A percentile compares a stretch with the other conserved stretches of the same genome.
Conservation (phyloP, 2,329 filamentous ascomycete genomes). For the Cercospora sojina region DNA sequence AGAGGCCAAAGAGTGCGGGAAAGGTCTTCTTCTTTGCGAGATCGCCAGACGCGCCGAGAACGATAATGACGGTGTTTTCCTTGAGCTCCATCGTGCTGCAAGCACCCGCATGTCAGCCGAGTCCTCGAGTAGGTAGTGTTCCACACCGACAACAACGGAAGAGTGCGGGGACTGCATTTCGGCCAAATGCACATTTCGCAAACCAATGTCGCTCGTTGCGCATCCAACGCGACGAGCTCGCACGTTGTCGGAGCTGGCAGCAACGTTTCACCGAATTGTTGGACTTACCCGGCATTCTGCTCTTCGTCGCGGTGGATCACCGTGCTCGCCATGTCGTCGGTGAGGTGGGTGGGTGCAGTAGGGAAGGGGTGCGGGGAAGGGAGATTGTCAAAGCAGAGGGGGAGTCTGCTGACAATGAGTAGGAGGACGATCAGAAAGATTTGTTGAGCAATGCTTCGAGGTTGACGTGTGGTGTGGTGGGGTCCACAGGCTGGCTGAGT, state of each 20-base stretch:
- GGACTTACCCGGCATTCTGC: conserved; percentile 48
- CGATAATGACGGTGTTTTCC: conserved; percentile 95
- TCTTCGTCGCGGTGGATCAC: conserved; percentile 50
- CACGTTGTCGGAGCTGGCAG: not conserved
- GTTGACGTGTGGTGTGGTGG: conserved; percentile 5
- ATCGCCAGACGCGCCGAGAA: conserved; percentile 95
- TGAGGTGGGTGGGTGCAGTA: not conserved
- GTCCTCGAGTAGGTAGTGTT: not conserved
- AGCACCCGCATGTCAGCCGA: conserved; percentile 21
- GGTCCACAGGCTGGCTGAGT: not conserved
- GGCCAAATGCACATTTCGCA: not conserved
- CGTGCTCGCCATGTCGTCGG: conserved; percentile 47
- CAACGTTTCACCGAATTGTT: conserved; percentile 17
- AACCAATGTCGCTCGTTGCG: not conserved
- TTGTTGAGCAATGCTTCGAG: conserved; percentile 13
- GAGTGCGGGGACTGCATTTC: not conserved
- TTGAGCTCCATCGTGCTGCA: conserved; percentile 87
- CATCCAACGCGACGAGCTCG: not conserved
- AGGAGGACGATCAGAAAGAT: conserved; percentile 7
- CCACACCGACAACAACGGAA: not conserved
- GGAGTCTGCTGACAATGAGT: conserved; percentile 4
- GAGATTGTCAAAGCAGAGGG: conserved; percentile 3
- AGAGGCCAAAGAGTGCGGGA: conserved; percentile 94
- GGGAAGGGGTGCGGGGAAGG: not conserved
- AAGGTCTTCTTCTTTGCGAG: conserved; percentile 99